These are phyloP conservation scores for Thuja plicata DNA, from an alignment of 83 land plant species.

Conservation along the genomic window DNA sequence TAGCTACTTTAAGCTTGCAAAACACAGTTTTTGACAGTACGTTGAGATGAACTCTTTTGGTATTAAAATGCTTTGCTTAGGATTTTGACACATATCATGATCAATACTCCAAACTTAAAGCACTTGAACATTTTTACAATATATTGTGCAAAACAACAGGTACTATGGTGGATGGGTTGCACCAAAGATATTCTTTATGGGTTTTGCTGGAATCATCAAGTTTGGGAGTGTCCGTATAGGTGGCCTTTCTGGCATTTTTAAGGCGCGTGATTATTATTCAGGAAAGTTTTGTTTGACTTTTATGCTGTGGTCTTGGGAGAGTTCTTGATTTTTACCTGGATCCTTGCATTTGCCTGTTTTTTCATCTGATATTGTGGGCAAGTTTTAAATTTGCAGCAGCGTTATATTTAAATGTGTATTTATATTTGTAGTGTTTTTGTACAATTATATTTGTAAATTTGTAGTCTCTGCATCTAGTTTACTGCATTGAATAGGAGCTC, in stretches of 20 bases:
- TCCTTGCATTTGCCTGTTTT: not conserved
- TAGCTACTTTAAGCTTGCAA: not conserved
- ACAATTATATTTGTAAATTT: not conserved
- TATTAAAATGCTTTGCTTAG: not conserved
- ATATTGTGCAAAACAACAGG: constrained; percentile 26
- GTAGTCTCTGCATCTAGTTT: not conserved
- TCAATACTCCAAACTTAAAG: not conserved
- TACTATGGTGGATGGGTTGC: constrained; percentile 99
- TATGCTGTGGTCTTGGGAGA: not conserved
- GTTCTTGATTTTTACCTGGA: not conserved
- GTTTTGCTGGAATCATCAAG: constrained; percentile 86
- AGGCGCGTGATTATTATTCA: constrained; percentile 54
- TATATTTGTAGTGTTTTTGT: not conserved
- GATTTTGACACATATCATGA: not conserved
- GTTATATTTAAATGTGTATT: no score
- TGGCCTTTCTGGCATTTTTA: constrained; percentile 95
- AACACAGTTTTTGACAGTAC: not conserved
- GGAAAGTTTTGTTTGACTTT: constrained; percentile 37
- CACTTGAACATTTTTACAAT: not conserved
- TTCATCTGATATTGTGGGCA: constrained; percentile 1
- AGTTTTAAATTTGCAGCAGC: not conserved
- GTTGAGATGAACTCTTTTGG: not conserved
- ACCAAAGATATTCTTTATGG: constrained; percentile 86
- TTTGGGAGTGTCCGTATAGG: constrained; percentile 94
- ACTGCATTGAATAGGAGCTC: not conserved